Base-by-base conservation (phyloP, 192 early-diverging fungal species). In the Dissophora ornata region DNA sequence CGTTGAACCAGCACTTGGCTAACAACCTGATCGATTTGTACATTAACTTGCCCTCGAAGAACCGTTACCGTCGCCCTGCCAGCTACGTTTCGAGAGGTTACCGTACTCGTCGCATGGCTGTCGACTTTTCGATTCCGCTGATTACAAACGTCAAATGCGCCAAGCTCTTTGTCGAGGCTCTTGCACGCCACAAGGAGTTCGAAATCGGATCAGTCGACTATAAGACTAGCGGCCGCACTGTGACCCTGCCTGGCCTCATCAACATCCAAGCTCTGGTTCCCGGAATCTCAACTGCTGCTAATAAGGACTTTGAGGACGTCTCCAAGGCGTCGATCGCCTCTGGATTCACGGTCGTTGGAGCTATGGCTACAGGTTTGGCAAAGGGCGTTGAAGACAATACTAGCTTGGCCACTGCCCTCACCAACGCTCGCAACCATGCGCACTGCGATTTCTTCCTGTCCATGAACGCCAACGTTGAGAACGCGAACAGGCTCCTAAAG, bases 61-160 rank as follows among this genome's bases (percentile, higher is more conserved):
- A 99, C 86, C 83, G 89, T 50, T 99, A 91, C 92, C 93, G 97
- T 54, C 91, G 97, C 46, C 97, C 96, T 46, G 94, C 97, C 28
- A 91, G 88, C 67, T 99, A 98, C 80, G 93, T 97, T 80, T 92
- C 90, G 60, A 92, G 91, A 68, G 97, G 97, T 33, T 99, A 99
- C 85, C 88, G 89, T 65, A 93, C 92, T 60, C 92, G 97, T 58
- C 90, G 97, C 75, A 94, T 99, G 95, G 97, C 97, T 32, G 93
- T 99, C 28, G 97, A 99, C 81, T 94, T 95, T 67, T 94, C 94
- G 41, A 86, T 99, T 48, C 97, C 97, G 10, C 84, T 99, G 71
- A 96, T 99, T 79, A 99, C 97, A 62, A 99, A 99, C 74, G 89
- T 99, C 85, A 99, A 99, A 86, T 98, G 96, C 75, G 97, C 97